A percentile compares a stretch with the other conserved stretches of the same genome.
These are phyloP conservation scores for Cydonia oblonga DNA, from an alignment of 331 rosid species.

Conservation along the genomic window DNA sequence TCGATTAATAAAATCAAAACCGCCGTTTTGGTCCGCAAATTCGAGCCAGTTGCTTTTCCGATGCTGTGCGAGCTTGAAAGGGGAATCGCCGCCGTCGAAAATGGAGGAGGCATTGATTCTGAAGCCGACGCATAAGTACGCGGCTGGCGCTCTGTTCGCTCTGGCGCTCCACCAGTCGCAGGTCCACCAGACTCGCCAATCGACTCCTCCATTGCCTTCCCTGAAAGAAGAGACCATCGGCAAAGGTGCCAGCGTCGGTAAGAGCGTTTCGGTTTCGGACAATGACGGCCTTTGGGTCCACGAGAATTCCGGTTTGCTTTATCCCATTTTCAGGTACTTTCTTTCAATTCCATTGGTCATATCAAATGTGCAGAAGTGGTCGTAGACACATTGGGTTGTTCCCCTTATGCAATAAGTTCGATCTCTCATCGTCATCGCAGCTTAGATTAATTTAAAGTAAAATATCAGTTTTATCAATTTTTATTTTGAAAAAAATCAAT, in stretches of 20 bases:
- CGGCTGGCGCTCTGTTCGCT: conserved; percentile 43
- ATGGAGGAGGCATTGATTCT: conserved; percentile 35
- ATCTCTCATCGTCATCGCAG: too few relatives aligned
- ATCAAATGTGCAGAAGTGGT: too few relatives aligned
- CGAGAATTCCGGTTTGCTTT: conserved; percentile 35
- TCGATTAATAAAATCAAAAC: neutral
- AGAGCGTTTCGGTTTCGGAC: conserved; percentile 18
- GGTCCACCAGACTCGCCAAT: conserved; percentile 19
- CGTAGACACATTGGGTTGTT: too few relatives aligned
- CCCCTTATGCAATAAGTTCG: too few relatives aligned
- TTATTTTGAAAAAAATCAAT: too few relatives aligned
- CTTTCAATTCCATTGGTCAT: too few relatives aligned
- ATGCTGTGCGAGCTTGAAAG: neutral
- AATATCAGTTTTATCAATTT: too few relatives aligned
- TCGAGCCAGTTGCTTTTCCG: neutral
- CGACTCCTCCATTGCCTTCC: neutral
- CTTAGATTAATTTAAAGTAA: too few relatives aligned
- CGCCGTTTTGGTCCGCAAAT: neutral
- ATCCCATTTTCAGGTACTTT: conserved; percentile 41
- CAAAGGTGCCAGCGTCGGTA: neutral
- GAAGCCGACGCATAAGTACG: conserved; percentile 27
- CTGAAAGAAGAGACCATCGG: conserved; percentile 11
- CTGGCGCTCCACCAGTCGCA: conserved; percentile 49
- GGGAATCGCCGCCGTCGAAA: neutral
- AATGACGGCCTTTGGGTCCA: conserved; percentile 29